These are phyloP conservation scores for Fraxinus dipetala DNA, from an alignment of 305 asterid genomes.

Conservation along the genomic window DNA sequence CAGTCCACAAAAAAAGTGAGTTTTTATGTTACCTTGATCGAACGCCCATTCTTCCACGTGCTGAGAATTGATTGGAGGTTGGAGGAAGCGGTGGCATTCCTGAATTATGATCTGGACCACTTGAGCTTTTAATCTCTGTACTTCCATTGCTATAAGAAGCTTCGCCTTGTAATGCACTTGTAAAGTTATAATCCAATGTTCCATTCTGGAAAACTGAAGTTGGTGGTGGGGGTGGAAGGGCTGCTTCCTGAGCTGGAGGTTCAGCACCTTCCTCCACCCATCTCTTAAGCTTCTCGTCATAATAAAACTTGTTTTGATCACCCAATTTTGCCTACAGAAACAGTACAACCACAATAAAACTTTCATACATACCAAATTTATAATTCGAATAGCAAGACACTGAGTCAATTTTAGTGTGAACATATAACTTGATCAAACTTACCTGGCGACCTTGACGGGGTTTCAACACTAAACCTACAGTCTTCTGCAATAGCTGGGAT, in stretches of 20 bases:
- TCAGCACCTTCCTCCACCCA: slow-evolving; percentile 98
- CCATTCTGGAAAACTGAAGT: slow-evolving; percentile 72
- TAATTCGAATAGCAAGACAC: not conserved
- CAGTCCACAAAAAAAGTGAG: not conserved
- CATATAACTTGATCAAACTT: slow-evolving; percentile 12
- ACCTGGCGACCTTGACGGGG: slow-evolving; percentile 89
- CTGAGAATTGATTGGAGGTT: slow-evolving; percentile 77
- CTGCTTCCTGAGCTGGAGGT: slow-evolving; percentile 67
- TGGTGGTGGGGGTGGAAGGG: slow-evolving; percentile 79
- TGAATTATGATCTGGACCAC: slow-evolving; percentile 44
- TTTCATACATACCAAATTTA: not conserved
- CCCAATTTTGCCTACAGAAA: slow-evolving; percentile 84
- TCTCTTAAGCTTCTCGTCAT: slow-evolving; percentile 82
- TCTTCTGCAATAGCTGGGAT: slow-evolving; percentile 77
- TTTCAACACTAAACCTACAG: slow-evolving; percentile 77
- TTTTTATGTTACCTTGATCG: slow-evolving; percentile 66
- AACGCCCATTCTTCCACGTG: slow-evolving; percentile 79
- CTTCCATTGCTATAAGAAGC: slow-evolving; percentile 50
- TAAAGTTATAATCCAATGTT: slow-evolving; percentile 62
- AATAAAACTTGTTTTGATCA: slow-evolving; percentile 77
- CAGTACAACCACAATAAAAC: slow-evolving; percentile 15
- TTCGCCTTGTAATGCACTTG: slow-evolving; percentile 60
- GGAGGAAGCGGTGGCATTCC: slow-evolving; percentile 99
- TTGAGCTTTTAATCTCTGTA: slow-evolving; percentile 59
- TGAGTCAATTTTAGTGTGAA: not conserved